Conservation (phyloP, 441 rosid genomes). For the Capsella rubella region DNA sequence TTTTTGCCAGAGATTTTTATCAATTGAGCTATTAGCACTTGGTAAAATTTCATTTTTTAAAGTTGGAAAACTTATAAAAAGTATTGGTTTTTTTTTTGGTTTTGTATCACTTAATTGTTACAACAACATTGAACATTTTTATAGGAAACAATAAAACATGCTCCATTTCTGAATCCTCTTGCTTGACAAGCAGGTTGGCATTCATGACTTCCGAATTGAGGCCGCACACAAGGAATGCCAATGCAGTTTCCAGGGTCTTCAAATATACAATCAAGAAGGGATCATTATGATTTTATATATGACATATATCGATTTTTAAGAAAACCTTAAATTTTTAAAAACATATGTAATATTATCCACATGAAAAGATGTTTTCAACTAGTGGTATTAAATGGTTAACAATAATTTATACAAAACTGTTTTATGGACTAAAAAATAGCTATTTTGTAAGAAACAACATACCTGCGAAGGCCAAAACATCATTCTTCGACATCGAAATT, state of each 20-base stretch:
- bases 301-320: not conserved
- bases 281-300: not conserved
- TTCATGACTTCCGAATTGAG: not conserved
- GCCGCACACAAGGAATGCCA: not conserved
- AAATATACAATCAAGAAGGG: not conserved
- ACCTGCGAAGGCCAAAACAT: not conserved
- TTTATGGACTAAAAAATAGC: not conserved
- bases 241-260: not conserved
- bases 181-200: not conserved
- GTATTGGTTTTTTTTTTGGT: too few species aligned
- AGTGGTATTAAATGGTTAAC: not conserved
- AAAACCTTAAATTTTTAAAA: not conserved
- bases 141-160: not conserved
- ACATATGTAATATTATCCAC: not conserved
- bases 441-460: not conserved
- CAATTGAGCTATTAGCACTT: too few species aligned
- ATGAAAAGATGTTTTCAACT: not conserved
- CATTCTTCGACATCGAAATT: not conserved
- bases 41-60: too few species aligned
- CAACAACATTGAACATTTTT: not conserved
- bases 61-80: too few species aligned
- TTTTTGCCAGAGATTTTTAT: too few species aligned
- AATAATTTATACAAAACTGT: not conserved
- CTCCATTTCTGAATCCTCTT: not conserved
- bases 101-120: not conserved